Evolutionary conservation across 108 stramenopile genomes (phyloP), one percentile per base, ranked within the genome.

Genomic region (Ochromonas danica): DNA sequence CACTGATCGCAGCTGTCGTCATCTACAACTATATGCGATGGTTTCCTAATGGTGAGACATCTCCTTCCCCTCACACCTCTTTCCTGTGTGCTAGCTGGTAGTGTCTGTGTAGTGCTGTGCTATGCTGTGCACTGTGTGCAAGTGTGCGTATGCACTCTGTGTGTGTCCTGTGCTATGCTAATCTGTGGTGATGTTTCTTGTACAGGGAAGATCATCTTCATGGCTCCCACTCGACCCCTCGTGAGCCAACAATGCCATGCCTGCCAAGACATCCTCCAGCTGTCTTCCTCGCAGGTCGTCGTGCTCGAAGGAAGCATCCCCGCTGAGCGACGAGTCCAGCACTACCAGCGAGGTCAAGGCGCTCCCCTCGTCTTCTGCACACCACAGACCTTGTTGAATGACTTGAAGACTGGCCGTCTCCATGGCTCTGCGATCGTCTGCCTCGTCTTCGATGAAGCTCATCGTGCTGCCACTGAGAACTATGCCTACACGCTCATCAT

Each of bases 381-480:
- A 39, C 96, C 98, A 0, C 96, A 99, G 77, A 95, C 94, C 14
- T 78, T 96, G 3, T 85, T 89, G 71, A 97, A 94, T 70, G 98
- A 99, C 82, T 84, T 97, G 51, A 79, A 90, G 60, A 77, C 74
- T 6, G 82, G 83, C 6, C 82, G 87, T 36, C 87, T 88, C 39
- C 80, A 90, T 0, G 41, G 25, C 10, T 42, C 77, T 0, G 40
- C 79, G 1, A 87, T 97, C 38, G 93, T 96, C 1, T 94, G 94
- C 70, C 75, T 97, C 6, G 96, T 99, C 14, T 81, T 99, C 42
- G 98, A 97, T 84, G 98, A 99, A 85, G 96, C 95, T 6, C 98
- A 99, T 84, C 90, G 91, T 57, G n/a, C n/a, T n/a, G 93, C 96
- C 0, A 90, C 87, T 1, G 95, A 95, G n/a, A 88, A 93, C 61